These are phyloP conservation scores for Akanthomyces lecanii DNA, from an alignment of 2,329 filamentous ascomycete species.

Conservation along the genomic window DNA sequence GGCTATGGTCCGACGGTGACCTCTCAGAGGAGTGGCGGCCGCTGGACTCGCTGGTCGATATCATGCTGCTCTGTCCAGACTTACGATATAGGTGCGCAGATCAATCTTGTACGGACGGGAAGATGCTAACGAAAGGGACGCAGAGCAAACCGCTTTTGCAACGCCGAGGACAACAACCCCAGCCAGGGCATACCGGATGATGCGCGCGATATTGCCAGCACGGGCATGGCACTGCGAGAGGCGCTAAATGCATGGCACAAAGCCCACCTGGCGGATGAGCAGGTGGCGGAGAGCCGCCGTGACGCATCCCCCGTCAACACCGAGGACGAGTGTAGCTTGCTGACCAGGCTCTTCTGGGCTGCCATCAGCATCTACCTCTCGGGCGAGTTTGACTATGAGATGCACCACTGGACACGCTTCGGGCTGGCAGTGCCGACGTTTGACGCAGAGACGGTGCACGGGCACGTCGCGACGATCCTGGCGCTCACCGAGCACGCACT, in stretches of 20 bases:
- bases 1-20: not conserved
- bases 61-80: constrained; percentile 29
- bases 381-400: constrained; percentile 34
- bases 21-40: constrained; percentile 11
- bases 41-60: constrained; percentile 28
- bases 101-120: not conserved
- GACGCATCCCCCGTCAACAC: not conserved
- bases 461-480: constrained; percentile 26
- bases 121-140: not conserved
- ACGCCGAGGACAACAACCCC: not conserved
- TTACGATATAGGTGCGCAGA: constrained; percentile 28
- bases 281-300: not conserved
- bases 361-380: constrained; percentile 36
- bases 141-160: constrained; percentile 1
- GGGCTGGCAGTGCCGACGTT: constrained; percentile 24
- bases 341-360: constrained; percentile 26
- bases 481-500: constrained; percentile 20
- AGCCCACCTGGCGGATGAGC: constrained; percentile 5
- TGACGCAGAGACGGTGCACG: constrained; percentile 20
- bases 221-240: constrained; percentile 7
- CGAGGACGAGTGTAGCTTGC: constrained; percentile 19
- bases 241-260: constrained; percentile 18
- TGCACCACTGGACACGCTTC: constrained; percentile 26
- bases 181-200: not conserved
- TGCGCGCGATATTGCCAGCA: constrained; percentile 5